phyloP scores from a whole-genome alignment of 345 rosid genomes.

The Kernera saxatilis region DNA sequence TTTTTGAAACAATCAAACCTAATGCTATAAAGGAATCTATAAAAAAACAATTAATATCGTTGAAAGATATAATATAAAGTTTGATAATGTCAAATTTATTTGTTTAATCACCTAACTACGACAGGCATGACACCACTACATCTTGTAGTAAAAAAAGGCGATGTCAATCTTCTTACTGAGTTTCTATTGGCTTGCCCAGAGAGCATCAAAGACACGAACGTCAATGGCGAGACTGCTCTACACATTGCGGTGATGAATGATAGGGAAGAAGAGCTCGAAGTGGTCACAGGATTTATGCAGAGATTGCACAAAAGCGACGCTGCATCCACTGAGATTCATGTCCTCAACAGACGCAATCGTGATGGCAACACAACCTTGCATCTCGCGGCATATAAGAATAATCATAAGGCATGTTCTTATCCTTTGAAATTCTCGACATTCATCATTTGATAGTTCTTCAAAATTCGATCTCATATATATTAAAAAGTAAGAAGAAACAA shows the following conservation, averaged over 20 bases:
- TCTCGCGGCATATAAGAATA: background rate
- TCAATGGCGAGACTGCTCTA: conserved; percentile 6
- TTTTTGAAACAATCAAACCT: too few relatives aligned
- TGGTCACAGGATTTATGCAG: conserved; percentile 6
- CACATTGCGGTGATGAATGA: background rate
- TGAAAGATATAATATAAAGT: too few relatives aligned
- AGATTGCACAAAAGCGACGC: background rate
- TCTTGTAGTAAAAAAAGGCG: background rate
- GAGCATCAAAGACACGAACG: conserved; percentile 5
- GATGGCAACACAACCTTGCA: conserved; percentile 28
- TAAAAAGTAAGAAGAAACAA: too few relatives aligned
- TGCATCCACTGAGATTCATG: background rate
- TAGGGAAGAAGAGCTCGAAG: conserved; percentile 1
- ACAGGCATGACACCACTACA: conserved; percentile 25
- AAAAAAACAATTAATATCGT: too few relatives aligned
- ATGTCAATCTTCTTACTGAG: background rate
- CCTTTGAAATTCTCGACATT: too few relatives aligned
- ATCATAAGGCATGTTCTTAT: conserved; percentile 9
- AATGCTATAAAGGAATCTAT: too few relatives aligned
- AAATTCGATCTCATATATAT: too few relatives aligned
- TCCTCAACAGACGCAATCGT: conserved; percentile 4
- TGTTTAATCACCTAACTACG: too few relatives aligned
- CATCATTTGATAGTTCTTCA: too few relatives aligned
- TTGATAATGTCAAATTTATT: too few relatives aligned
- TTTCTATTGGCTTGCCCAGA: conserved; percentile 15